phyloP scores from a whole-genome alignment of 2,329 filamentous ascomycete genomes.

The Aspergillus neotritici region DNA sequence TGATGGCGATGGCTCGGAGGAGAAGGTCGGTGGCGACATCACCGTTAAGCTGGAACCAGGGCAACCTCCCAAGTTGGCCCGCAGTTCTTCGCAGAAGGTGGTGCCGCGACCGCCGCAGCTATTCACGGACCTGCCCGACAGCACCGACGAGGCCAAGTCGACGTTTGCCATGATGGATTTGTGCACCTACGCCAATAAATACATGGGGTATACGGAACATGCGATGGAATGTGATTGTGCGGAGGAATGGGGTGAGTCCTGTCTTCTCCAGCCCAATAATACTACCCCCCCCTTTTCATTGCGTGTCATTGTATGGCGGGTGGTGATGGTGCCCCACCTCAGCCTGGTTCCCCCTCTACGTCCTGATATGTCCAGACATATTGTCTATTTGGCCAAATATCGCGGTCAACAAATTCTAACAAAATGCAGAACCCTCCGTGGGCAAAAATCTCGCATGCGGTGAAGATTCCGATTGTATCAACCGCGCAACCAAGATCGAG shows the following conservation, averaged over 20 bases:
- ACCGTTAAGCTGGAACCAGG: constrained; percentile 59
- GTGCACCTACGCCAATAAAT: constrained; percentile 87
- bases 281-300: constrained; percentile 7
- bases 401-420: constrained; percentile 1
- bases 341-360: no score
- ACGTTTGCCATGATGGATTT: constrained; percentile 76
- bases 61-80: constrained; percentile 64
- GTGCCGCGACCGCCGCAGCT: constrained; percentile 58
- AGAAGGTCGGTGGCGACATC: constrained; percentile 56
- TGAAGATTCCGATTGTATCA: constrained; percentile 97
- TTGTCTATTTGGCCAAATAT: not conserved
- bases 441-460: constrained; percentile 76
- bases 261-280: not conserved
- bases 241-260: constrained; percentile 82
- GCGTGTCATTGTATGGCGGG: not conserved
- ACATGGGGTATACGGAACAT: constrained; percentile 85
- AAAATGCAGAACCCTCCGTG: constrained; percentile 42
- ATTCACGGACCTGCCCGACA: constrained; percentile 70
- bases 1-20: constrained; percentile 31
- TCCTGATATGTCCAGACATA: no score
- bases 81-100: constrained; percentile 68
- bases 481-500: constrained; percentile 96
- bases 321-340: no score
- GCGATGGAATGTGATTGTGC: constrained; percentile 92
- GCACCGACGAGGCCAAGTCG: constrained; percentile 66